Percentiles rank a stretch among this genome's conserved stretches.
Conservation (phyloP, 768 basidiomycete genomes). For the Phylloporus arenicola region DNA sequence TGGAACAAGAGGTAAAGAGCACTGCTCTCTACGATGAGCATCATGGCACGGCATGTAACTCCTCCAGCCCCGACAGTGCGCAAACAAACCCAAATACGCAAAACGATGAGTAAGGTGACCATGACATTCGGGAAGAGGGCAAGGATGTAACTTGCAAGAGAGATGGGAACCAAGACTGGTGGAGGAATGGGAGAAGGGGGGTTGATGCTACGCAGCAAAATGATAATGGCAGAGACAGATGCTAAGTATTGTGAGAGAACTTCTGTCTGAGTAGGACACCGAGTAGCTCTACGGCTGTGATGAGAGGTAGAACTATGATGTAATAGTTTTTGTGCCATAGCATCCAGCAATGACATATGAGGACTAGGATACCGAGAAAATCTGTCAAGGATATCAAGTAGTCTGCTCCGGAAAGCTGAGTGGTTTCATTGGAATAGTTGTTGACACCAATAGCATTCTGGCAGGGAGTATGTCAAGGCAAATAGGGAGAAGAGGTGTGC, state of each 20-base stretch:
- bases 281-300: no score
- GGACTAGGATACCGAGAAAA: no score
- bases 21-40: conserved; percentile 38
- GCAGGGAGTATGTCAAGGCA: not conserved
- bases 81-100: conserved; percentile 33
- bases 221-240: conserved; percentile 27
- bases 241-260: conserved; percentile 8
- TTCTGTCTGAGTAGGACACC: no score
- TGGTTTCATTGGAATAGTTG: conserved; percentile 29
- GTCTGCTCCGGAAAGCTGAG: conserved; percentile 14
- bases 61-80: conserved; percentile 10
- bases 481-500: not conserved
- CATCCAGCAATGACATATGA: no score
- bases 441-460: conserved; percentile 27
- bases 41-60: conserved; percentile 24
- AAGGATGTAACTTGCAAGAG: conserved; percentile 32
- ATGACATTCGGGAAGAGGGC: conserved; percentile 29
- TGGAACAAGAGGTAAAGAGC: conserved; percentile 35
- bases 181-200: conserved; percentile 32
- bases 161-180: conserved; percentile 20
- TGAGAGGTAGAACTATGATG: no score
- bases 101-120: conserved; percentile 37
- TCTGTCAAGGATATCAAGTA: no score
- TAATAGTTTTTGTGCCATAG: no score
- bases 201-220: conserved; percentile 24